A percentile compares a stretch with the other conserved stretches of the same genome.
phyloP scores from a whole-genome alignment of 2,329 filamentous ascomycete genomes.

The Ascocoryne sarcoides region DNA sequence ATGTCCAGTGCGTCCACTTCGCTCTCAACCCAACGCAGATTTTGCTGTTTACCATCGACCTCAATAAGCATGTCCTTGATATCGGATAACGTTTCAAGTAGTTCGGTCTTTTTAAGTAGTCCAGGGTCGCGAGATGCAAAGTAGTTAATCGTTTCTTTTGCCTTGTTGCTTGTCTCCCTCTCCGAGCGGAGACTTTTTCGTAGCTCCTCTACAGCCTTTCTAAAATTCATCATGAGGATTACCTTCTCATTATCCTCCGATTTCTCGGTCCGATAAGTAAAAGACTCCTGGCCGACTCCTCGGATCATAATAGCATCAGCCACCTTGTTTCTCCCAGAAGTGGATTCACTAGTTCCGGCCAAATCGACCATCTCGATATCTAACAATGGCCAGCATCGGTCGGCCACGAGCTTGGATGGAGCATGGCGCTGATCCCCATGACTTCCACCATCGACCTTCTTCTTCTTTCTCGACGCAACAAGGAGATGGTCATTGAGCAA shows the following conservation, averaged over 20 bases:
- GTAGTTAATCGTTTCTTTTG: slow-evolving; percentile 77
- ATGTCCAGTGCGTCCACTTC: slow-evolving; percentile 97
- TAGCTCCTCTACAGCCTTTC: slow-evolving; percentile 87
- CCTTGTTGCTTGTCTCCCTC: slow-evolving; percentile 77
- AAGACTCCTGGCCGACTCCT: slow-evolving; percentile 76
- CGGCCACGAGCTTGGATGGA: slow-evolving; percentile 75
- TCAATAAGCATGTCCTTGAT: slow-evolving; percentile 87
- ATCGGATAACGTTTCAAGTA: slow-evolving; percentile 69
- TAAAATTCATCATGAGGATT: slow-evolving; percentile 75
- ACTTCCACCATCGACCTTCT: slow-evolving; percentile 60
- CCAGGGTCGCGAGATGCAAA: slow-evolving; percentile 71
- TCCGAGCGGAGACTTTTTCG: slow-evolving; percentile 79
- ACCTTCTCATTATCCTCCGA: slow-evolving; percentile 70
- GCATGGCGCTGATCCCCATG: slow-evolving; percentile 37
- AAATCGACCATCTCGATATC: slow-evolving; percentile 92
- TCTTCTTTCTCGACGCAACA: slow-evolving; percentile 86
- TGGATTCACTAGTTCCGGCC: slow-evolving; percentile 54
- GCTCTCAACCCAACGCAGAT: slow-evolving; percentile 87
- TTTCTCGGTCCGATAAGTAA: slow-evolving; percentile 88
- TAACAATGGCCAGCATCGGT: slow-evolving; percentile 86
- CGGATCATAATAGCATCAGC: slow-evolving; percentile 86
- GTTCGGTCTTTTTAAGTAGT: slow-evolving; percentile 67
- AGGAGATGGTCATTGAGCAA: slow-evolving; percentile 91
- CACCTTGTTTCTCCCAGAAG: slow-evolving; percentile 51
- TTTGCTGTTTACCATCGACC: slow-evolving; percentile 93